phyloP scores from a whole-genome alignment of 306 rosid species.

The Fragaria ananassa region DNA sequence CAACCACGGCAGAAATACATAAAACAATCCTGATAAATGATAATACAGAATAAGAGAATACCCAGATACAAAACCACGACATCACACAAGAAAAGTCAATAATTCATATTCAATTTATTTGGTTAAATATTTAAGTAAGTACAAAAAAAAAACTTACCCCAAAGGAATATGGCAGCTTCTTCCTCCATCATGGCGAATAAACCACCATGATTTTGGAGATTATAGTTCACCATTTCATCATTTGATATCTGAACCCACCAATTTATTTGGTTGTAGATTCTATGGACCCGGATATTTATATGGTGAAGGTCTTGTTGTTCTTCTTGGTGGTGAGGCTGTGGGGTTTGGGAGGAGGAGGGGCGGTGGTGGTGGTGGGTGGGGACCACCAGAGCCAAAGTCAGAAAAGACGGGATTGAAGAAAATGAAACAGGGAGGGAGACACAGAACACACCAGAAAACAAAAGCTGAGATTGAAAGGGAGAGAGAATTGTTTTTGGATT shows the following conservation, averaged over 20 bases:
- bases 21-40: conserved; percentile 22
- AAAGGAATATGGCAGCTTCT: conserved; percentile 30
- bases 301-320: not conserved
- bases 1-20: conserved; percentile 24
- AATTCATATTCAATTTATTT: not conserved
- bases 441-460: not conserved
- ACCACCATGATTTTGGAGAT: conserved; percentile 21
- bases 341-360: not conserved
- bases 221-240: conserved; percentile 13
- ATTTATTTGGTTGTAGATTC: conserved; percentile 17
- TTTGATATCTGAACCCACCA: not conserved
- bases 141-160: conserved; percentile 22
- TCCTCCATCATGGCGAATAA: conserved; percentile 29
- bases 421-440: not conserved
- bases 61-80: conserved; percentile 23
- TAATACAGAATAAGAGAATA: conserved; percentile 18
- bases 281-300: conserved; percentile 18
- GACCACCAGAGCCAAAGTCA: conserved; percentile 39
- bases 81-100: conserved; percentile 6
- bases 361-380: conserved; percentile 18
- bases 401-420: conserved; percentile 30
- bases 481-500: conserved; percentile 9
- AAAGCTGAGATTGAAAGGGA: not conserved
- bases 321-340: not conserved
- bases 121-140: not conserved